Conservation (phyloP, 208 protist genomes). For the Acanthamoeba rhysodes region DNA sequence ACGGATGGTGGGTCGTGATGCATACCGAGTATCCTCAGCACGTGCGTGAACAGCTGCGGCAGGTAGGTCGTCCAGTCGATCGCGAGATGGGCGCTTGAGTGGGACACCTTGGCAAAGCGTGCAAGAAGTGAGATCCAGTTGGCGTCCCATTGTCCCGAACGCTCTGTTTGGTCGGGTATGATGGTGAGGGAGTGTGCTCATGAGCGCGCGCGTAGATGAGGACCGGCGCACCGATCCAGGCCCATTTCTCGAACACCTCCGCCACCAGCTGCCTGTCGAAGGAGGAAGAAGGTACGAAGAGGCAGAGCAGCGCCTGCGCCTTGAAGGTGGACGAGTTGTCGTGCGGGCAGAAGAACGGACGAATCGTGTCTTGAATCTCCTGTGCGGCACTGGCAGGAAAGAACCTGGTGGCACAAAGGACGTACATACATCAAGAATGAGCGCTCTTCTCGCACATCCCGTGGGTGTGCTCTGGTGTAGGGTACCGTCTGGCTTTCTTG, state of each 20-base stretch:
- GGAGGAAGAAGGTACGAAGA: constrained; percentile 6
- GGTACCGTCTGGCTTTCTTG: not conserved
- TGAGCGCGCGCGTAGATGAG: no score
- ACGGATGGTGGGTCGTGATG: not conserved
- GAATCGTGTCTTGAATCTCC: not conserved
- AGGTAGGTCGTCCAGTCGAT: not conserved
- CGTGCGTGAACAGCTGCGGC: constrained; percentile 24
- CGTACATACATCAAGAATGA: not conserved
- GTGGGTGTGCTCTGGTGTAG: not conserved
- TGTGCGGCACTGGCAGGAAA: not conserved
- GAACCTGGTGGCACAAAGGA: not conserved
- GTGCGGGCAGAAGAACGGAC: constrained; percentile 12
- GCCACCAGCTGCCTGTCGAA: not conserved
- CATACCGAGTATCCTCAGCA: constrained; percentile 39
- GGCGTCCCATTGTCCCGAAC: constrained; percentile 19
- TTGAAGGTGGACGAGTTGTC: constrained; percentile 1
- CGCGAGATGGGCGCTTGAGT: not conserved
- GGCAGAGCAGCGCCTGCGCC: constrained; percentile 22
- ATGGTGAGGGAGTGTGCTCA: no score
- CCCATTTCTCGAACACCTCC: constrained; percentile 43
- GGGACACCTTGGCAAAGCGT: not conserved
- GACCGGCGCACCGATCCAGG: constrained; percentile 1
- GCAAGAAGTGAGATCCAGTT: constrained; percentile 41
- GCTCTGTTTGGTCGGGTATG: not conserved
- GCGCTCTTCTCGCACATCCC: not conserved